Evolutionary conservation across 257 asterid species (phyloP), one percentile per base, ranked within the genome.

Genomic region (Mentha longifolia): DNA sequence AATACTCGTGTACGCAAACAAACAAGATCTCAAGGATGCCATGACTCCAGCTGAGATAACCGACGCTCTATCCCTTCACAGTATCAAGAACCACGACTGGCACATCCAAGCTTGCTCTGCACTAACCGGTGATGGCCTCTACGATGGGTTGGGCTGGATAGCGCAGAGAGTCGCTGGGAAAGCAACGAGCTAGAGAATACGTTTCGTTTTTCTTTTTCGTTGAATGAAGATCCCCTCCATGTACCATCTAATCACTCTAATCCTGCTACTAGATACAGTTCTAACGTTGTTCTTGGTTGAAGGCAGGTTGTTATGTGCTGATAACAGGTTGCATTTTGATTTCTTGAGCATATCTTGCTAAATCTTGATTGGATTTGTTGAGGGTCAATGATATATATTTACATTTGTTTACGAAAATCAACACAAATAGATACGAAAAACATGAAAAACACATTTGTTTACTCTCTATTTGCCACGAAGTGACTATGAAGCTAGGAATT

Each of bases 41-140:
- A 95, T 95, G 99, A 89, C 88, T 8, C 98, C 99, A 25, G 97
- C 97, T 11, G 98, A 95, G 78, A 88, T 95, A 74, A 95, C 99
- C 0, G 98, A 95, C 73, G 97, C 97, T 1, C 79, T 95, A 30
- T 88, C 99, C 25, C 99, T 95, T 63, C 99, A 95, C 73, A 90
- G 95, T 75, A 92, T 92, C 78, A 95, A 95, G 85, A 87, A 95
- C 80, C 99, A 95, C 14, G 99, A 95, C 71, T 92, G 99, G 99
- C 99, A 95, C 42, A 95, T 95, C 72, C 99, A 95, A 74, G 97
- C 97, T 73, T 89, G 97, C 78, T 87, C 88, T 35, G 99, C 99
- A 37, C 84, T 95, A 42, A 95, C 97, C 5, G 99, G 98, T 13
- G 99, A 95, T 5, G 99, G 99, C 14, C 77, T 95, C 57, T 92